Evolutionary conservation across 257 asterid species (phyloP).

Genomic region (Anisodus tanguticus): DNA sequence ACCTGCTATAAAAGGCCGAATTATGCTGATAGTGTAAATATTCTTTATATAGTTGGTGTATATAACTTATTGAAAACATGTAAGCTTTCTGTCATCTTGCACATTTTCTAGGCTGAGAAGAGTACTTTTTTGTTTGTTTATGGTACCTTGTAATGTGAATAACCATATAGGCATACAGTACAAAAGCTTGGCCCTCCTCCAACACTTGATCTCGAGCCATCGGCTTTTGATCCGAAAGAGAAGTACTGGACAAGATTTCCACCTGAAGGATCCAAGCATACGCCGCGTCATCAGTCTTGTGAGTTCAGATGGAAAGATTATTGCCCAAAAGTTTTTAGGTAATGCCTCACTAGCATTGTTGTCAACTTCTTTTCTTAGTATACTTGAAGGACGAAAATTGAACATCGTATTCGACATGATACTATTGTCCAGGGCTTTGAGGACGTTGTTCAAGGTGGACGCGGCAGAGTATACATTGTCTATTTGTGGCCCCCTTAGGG

Average conservation of each 20-base stretch:
- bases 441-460: constrained; percentile 91
- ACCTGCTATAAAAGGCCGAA: neutral
- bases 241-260: constrained; percentile 96
- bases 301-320: constrained; percentile 97
- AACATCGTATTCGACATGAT: neutral
- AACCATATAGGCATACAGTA: constrained; percentile 76
- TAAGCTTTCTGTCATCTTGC: neutral
- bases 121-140: neutral
- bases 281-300: constrained; percentile 86
- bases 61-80: neutral
- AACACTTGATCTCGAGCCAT: constrained; percentile 77
- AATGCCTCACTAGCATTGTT: neutral
- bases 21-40: neutral
- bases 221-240: constrained; percentile 91
- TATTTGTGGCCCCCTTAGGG: constrained; percentile 90
- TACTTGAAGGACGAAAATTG: neutral
- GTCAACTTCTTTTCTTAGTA: neutral
- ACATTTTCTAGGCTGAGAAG: neutral
- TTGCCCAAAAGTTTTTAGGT: constrained; percentile 97
- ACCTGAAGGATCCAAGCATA: constrained; percentile 80
- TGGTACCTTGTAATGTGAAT: constrained; percentile 23
- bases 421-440: constrained; percentile 57
- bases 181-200: constrained; percentile 89
- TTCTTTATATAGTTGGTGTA: neutral
- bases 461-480: constrained; percentile 96